phyloP scores from a whole-genome alignment of 148 eudicot species.

The Camellia japonica region DNA sequence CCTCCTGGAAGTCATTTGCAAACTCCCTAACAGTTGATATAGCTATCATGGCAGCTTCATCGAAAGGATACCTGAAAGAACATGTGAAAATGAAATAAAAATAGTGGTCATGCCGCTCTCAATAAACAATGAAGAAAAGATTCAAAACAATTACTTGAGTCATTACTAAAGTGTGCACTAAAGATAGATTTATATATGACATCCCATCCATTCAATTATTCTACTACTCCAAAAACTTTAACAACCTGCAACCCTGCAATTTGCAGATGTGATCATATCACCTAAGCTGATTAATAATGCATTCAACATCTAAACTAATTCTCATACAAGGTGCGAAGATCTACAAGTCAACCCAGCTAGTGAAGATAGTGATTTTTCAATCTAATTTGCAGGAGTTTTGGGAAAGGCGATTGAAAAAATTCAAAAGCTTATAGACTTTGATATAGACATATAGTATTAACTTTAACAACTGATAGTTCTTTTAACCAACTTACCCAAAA shows the following conservation, averaged over 20 bases:
- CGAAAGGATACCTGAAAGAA: conserved; percentile 69
- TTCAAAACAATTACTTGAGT: neutral
- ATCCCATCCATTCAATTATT: neutral
- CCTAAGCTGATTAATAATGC: neutral
- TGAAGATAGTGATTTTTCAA: neutral
- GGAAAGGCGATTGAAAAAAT: neutral
- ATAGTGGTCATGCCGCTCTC: neutral
- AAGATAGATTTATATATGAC: neutral
- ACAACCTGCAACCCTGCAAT: neutral
- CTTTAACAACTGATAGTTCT: neutral
- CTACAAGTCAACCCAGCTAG: neutral
- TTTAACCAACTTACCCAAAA: conserved; percentile 44
- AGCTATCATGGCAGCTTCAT: conserved; percentile 77
- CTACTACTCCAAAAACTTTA: neutral
- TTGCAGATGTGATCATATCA: neutral
- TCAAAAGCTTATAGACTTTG: neutral
- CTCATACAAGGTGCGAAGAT: neutral
- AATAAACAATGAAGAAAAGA: neutral
- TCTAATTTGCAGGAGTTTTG: neutral
- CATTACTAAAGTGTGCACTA: neutral
- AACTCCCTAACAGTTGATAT: conserved; percentile 63
- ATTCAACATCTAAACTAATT: neutral
- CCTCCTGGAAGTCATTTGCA: conserved; percentile 63
- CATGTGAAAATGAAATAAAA: neutral
- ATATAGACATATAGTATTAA: neutral